Evolutionary conservation across 805 yeast species (phyloP), one percentile per base, ranked within the genome.

Genomic region (Starmerella cellae): DNA sequence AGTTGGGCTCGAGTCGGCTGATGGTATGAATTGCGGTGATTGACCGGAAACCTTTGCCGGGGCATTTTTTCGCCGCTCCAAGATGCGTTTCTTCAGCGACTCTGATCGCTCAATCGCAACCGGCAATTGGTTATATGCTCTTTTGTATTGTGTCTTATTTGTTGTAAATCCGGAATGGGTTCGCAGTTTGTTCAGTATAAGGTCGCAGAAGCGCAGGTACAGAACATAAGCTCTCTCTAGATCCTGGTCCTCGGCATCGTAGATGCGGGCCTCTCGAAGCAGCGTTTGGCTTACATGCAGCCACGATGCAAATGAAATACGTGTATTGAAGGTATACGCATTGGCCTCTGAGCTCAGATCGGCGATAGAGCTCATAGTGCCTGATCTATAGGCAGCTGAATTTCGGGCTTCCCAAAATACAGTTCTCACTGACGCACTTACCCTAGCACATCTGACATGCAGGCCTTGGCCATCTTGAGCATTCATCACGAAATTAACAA

Each of bases 161-260:
- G 43, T 43, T 47, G 56, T 58, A 39, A 70, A 49, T 21, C 65
- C 70, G 0, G 76, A 74, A 46, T 73, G 76, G 5, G 46, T 56
- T 16, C 66, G 65, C 34, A 75, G 52, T 38, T 61, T 61, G 57
- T 71, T 69, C 41, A 70, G 65, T 26, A 74, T 62, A 37, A 75
- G 61, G 45, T 79, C 82, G 19, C 77, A 68, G 50, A 73, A 77
- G 43, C 85, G 59, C 35, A 71, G 60, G 52, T 75, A 76, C 42
- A 75, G 59, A 24, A 74, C 58, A 52, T 70, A 79, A 0, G 82
- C 73, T 44, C 70, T 71, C 33, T 66, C 68, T 33, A 61, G 54
- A 23, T 69, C 63, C 17, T 31, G 36, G 14, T 64, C 61, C 34
- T 67, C 71, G 18, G 58, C 55, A 17, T 63, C 63, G 55, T 67